phyloP scores from a whole-genome alignment of 2,329 filamentous ascomycete species.

The Rugonectria rugulosa region DNA sequence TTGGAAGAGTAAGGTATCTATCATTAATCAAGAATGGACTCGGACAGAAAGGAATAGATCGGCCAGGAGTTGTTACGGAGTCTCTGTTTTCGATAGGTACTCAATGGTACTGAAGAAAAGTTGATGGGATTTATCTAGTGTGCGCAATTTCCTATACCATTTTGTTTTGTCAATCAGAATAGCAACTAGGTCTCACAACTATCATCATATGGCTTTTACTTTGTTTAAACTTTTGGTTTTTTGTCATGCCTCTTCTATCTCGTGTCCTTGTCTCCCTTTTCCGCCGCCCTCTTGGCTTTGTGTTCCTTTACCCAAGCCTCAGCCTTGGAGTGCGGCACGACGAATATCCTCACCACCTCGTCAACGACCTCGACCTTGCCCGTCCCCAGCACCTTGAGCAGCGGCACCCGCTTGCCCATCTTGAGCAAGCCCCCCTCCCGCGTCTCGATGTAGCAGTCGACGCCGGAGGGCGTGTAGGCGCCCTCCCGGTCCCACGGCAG shows the following conservation, averaged over 20 bases:
- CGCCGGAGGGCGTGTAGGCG: constrained; percentile 69
- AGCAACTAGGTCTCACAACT: constrained; percentile 15
- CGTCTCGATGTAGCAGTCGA: constrained; percentile 94
- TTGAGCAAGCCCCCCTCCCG: constrained; percentile 81
- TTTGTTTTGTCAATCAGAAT: constrained; percentile 15
- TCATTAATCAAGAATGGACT: constrained; percentile 1
- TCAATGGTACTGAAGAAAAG: no score
- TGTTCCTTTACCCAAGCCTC: constrained; percentile 83
- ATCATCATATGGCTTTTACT: constrained; percentile 10
- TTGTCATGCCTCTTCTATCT: neutral
- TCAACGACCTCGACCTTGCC: constrained; percentile 90
- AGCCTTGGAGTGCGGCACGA: constrained; percentile 77
- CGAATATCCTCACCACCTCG: constrained; percentile 80
- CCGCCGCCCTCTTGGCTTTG: constrained; percentile 74
- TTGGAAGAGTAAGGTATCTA: neutral
- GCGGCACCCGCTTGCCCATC: constrained; percentile 81
- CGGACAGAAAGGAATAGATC: neutral
- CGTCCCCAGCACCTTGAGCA: constrained; percentile 76
- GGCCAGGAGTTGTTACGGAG: constrained; percentile 6
- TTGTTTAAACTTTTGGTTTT: constrained; percentile 12
- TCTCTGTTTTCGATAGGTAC: neutral
- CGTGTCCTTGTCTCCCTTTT: constrained; percentile 43
- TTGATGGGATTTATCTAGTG: neutral
- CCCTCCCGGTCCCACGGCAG: constrained; percentile 80
- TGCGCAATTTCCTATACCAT: constrained; percentile 14